Evolutionary conservation across 108 stramenopile genomes (phyloP).

Genomic region (Pseudonitzschia multistriata): DNA sequence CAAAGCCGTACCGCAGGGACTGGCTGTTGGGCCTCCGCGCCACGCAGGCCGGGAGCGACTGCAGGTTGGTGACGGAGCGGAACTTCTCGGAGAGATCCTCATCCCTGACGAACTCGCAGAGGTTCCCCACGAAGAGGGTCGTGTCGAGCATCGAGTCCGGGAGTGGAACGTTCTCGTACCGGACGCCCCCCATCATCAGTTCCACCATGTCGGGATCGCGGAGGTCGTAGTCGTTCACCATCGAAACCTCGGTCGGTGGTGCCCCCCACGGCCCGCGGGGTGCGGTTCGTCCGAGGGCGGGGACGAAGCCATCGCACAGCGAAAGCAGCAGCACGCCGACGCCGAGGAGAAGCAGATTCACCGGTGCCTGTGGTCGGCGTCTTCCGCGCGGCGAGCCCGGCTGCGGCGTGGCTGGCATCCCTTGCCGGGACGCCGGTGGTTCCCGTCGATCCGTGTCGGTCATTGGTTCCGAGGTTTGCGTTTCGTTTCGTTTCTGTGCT

Average conservation of each 20-base stretch:
- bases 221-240: conserved; percentile 19
- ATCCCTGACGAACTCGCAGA: conserved; percentile 77
- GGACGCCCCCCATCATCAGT: conserved; percentile 62
- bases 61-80: conserved; percentile 51
- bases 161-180: conserved; percentile 77
- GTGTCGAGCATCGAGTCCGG: conserved; percentile 80
- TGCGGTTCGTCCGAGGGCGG: too few relatives aligned
- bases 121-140: conserved; percentile 77
- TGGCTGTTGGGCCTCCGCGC: conserved; percentile 63
- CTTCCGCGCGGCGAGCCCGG: too few relatives aligned
- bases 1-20: conserved; percentile 76
- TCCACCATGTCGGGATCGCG: conserved; percentile 59
- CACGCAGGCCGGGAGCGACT: conserved; percentile 75
- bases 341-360: not conserved
- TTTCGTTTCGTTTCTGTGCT: too few relatives aligned
- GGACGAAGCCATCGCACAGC: not conserved
- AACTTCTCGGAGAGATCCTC: conserved; percentile 68
- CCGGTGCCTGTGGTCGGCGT: too few relatives aligned
- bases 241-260: not conserved
- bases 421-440: too few relatives aligned
- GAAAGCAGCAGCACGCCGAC: not conserved
- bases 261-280: not conserved
- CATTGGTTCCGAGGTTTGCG: too few relatives aligned
- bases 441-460: too few relatives aligned
- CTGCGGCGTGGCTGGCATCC: too few relatives aligned